phyloP scores from a whole-genome alignment of 306 rosid genomes.

The Vicia sativa region DNA sequence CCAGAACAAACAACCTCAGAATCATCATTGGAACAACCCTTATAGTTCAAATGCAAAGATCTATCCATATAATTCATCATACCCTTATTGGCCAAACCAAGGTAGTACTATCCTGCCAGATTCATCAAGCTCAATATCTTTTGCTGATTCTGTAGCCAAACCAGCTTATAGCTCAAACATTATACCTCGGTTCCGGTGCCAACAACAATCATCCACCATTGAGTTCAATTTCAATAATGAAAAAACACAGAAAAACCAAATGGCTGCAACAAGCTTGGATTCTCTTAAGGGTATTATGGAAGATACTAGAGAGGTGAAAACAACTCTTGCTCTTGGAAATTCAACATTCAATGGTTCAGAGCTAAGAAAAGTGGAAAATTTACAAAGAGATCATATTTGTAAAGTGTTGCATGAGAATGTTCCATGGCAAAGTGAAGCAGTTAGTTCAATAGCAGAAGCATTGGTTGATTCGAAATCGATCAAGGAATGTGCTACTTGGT shows the following conservation, averaged over 20 bases:
- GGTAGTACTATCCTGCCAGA: constrained; percentile 50
- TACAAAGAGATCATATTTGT: constrained; percentile 58
- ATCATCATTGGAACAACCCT: constrained; percentile 43
- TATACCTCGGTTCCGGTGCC: constrained; percentile 62
- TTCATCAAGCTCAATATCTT: constrained; percentile 64
- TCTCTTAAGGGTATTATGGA: constrained; percentile 53
- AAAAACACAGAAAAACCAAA: constrained; percentile 38
- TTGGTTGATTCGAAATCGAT: constrained; percentile 54
- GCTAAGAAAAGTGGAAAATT: constrained; percentile 41
- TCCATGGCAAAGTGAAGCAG: constrained; percentile 88
- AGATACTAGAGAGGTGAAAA: constrained; percentile 61
- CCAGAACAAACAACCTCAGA: constrained; percentile 59
- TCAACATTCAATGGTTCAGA: constrained; percentile 59
- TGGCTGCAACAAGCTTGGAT: constrained; percentile 51
- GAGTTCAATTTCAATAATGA: constrained; percentile 76
- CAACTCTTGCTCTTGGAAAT: constrained; percentile 82
- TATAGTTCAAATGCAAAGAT: constrained; percentile 45
- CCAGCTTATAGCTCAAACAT: constrained; percentile 46
- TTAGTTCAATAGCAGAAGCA: constrained; percentile 73
- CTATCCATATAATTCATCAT: constrained; percentile 57
- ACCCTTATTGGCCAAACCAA: constrained; percentile 65
- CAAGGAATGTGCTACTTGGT: constrained; percentile 59
- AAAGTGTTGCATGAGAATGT: constrained; percentile 82
- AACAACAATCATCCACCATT: constrained; percentile 80
- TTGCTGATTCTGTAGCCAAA: constrained; percentile 52